These are phyloP conservation scores for Cryptosporidium baileyi DNA, from an alignment of 169 alveolate genomes.

Conservation along the genomic window DNA sequence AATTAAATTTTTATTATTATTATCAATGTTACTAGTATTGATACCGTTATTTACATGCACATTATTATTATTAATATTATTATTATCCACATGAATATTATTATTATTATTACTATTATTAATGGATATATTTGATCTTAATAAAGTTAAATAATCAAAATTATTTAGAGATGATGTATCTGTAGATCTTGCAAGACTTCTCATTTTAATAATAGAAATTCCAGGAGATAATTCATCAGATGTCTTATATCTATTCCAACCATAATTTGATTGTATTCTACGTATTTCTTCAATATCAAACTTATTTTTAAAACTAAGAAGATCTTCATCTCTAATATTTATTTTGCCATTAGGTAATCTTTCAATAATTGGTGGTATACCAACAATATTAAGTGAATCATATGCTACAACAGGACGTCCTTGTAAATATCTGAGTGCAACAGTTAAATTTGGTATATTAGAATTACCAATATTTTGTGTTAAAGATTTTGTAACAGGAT, in stretches of 20 bases:
- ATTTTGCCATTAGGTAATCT: constrained; percentile 22
- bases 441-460: constrained; percentile 39
- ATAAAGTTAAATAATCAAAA: no score
- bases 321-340: constrained; percentile 29
- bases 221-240: constrained; percentile 54
- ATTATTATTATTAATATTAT: no score
- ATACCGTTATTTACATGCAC: no score
- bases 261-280: constrained; percentile 6
- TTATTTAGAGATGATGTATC: background rate
- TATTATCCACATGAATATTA: no score
- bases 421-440: constrained; percentile 60
- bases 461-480: constrained; percentile 30
- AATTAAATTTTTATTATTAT: background rate
- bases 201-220: background rate
- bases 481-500: constrained; percentile 55
- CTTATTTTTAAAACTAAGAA: constrained; percentile 33
- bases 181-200: background rate
- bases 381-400: constrained; percentile 47
- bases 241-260: constrained; percentile 3
- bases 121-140: no score
- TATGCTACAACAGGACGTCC: constrained; percentile 68
- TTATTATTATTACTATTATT: no score
- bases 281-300: constrained; percentile 38
- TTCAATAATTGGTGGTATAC: constrained; percentile 52
- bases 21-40: no score